Evolutionary conservation across 179 eudicot genomes (phyloP), one percentile per base, ranked within the genome.

Genomic region (Carnegiea gigantea): DNA sequence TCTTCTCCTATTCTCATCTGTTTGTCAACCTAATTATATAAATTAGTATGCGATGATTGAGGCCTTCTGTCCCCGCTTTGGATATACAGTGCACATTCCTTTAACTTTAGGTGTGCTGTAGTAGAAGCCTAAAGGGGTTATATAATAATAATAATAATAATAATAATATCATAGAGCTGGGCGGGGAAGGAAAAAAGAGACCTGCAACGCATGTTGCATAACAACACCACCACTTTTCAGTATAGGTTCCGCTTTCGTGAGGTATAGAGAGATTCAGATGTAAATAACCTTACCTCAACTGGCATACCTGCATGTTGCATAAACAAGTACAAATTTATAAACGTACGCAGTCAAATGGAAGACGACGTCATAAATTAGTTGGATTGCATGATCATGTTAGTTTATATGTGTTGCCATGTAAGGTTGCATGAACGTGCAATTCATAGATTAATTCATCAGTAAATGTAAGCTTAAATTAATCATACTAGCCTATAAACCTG

Each of bases 31-130:
- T 73, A 73, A 73, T 62, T 62, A 33, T 33, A 33, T 33, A 62
- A 65, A 65, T 65, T 65, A 65, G 49, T 38, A 74, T 74, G 77
- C 59, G 15, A 74, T 74, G 57, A 74, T 74, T 74, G 49, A 74
- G 77, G 77, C 59, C 57, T 71, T 40, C 49, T 40, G 48, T 21
- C 23, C 33, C 6, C 20, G 36, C 23, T 73, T 72, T 73, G 1
- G 7, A 7, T 40, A 40, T 40, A 28, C 30, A 40, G 44, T 2
- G 44, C 8, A 40, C 0, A 74, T 74, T 74, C 77, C 77, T 74
- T 74, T 74, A 2, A 48, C 53, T n/a, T 65, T 60, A 60, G 65
- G 65, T 60, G 6, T 40, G 44, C 44, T 2, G 44, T 7, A 40
- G 18, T 51, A 51, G 53, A 13, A 49, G 3, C 14, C 53, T 49